Evolutionary conservation across 139 green algal genomes (phyloP).

Genomic region (Monoraphidium neglectum): DNA sequence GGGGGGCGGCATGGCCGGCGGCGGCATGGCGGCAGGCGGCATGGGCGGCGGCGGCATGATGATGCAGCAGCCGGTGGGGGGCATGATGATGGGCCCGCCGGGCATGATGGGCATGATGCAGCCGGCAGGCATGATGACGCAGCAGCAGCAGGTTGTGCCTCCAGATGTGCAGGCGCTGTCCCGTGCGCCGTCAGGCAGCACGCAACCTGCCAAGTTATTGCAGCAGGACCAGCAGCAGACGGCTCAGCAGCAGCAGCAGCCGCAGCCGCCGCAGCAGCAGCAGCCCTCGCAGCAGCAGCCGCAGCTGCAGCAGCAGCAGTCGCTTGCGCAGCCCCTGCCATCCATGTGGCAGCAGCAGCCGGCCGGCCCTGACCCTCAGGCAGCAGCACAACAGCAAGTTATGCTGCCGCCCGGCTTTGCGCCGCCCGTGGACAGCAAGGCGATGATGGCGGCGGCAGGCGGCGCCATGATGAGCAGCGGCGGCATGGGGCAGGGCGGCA

Average conservation of each 20-base stretch:
- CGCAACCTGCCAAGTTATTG: conserved; percentile 6
- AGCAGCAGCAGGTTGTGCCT: not conserved
- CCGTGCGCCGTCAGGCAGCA: not conserved
- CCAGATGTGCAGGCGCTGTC: conserved; percentile 3
- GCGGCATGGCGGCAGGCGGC: conserved; percentile 3
- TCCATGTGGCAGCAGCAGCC: conserved; percentile 11
- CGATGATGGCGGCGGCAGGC: not conserved
- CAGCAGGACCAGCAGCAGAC: not conserved
- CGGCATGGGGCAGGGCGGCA: not conserved
- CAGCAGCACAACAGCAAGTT: no score
- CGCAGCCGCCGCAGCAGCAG: not conserved
- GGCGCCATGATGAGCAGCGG: conserved; percentile 2
- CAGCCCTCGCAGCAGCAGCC: not conserved
- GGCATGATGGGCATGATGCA: not conserved
- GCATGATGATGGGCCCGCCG: not conserved
- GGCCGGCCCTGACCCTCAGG: no score
- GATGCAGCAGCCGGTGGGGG: conserved; percentile 11
- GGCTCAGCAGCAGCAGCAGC: not conserved
- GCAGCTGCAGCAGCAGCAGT: conserved; percentile 1
- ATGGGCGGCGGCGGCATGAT: not conserved
- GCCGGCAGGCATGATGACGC: not conserved
- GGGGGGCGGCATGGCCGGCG: not conserved
- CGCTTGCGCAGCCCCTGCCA: not conserved
- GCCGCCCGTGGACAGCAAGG: conserved; percentile 3
- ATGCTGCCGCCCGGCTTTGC: no score